Evolutionary conservation across 306 rosid species (phyloP).

Genomic region (Senna tora): DNA sequence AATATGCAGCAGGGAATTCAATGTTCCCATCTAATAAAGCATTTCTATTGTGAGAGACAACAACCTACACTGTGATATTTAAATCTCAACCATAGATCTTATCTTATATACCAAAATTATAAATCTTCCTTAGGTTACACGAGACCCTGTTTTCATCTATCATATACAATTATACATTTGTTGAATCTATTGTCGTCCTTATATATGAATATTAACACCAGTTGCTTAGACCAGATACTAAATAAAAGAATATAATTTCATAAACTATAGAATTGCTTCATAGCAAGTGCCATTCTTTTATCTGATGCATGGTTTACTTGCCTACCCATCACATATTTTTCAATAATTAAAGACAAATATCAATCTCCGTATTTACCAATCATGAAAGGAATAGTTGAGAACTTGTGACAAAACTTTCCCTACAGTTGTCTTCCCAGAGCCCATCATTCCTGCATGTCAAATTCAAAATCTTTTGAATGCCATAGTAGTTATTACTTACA

Average conservation of each 20-base stretch:
- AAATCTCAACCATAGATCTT: constrained; percentile 15
- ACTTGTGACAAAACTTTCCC: constrained; percentile 71
- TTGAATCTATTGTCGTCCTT: constrained; percentile 20
- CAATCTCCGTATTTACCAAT: constrained; percentile 52
- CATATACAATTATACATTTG: constrained; percentile 10
- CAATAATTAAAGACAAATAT: not conserved
- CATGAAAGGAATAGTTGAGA: constrained; percentile 69
- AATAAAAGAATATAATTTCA: not conserved
- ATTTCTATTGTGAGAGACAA: constrained; percentile 19
- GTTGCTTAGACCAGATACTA: constrained; percentile 18
- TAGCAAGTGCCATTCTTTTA: not conserved
- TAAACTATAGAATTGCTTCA: not conserved
- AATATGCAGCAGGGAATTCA: constrained; percentile 32
- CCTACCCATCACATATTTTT: not conserved
- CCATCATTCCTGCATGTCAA: constrained; percentile 85
- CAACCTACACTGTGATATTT: not conserved
- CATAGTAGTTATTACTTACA: constrained; percentile 13
- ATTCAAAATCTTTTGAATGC: constrained; percentile 31
- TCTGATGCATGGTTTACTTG: not conserved
- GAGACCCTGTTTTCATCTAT: not conserved
- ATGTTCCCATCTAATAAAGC: constrained; percentile 15
- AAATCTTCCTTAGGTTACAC: not conserved
- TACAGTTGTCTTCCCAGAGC: constrained; percentile 91
- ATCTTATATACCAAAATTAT: constrained; percentile 20
- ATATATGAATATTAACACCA: not conserved